Conservation (phyloP, 257 asterid species). For the Solanum bulbocastanum region DNA sequence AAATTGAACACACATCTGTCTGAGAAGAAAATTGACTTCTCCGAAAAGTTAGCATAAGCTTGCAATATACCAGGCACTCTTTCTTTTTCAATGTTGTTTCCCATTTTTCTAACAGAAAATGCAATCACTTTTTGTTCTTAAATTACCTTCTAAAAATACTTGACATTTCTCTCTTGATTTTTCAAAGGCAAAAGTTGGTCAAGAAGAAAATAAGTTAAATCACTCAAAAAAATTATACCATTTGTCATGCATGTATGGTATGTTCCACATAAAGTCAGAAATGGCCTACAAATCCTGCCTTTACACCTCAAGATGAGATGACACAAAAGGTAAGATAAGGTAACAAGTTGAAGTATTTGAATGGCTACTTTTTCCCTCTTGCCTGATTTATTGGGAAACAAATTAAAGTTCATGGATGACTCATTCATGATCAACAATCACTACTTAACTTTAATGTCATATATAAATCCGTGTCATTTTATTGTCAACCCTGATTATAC, state of each 20-base stretch:
- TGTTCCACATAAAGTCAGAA: not conserved
- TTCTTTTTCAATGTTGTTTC: not conserved
- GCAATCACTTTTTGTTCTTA: not conserved
- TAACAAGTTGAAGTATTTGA: not conserved
- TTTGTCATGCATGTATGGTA: not conserved
- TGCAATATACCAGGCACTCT: not conserved
- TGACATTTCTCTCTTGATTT: not conserved
- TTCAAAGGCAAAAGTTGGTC: not conserved
- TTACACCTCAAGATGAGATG: not conserved
- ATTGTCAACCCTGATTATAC: not conserved
- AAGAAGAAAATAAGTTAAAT: not conserved
- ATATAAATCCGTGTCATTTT: not conserved
- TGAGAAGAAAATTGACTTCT: not conserved
- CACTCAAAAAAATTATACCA: not conserved
- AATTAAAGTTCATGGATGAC: not conserved
- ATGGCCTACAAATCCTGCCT: not conserved
- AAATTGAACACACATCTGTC: not conserved
- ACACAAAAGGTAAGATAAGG: not conserved
- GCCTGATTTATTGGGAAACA: not conserved
- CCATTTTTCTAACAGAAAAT: not conserved
- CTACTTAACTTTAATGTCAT: not conserved
- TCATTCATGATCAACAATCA: not conserved
- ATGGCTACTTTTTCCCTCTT: not conserved
- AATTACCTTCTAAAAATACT: not conserved
- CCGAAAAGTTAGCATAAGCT: not conserved